A percentile compares a stretch with the other conserved stretches of the same genome.
phyloP scores from a whole-genome alignment of 257 asterid genomes.

The Cordia subcordata region DNA sequence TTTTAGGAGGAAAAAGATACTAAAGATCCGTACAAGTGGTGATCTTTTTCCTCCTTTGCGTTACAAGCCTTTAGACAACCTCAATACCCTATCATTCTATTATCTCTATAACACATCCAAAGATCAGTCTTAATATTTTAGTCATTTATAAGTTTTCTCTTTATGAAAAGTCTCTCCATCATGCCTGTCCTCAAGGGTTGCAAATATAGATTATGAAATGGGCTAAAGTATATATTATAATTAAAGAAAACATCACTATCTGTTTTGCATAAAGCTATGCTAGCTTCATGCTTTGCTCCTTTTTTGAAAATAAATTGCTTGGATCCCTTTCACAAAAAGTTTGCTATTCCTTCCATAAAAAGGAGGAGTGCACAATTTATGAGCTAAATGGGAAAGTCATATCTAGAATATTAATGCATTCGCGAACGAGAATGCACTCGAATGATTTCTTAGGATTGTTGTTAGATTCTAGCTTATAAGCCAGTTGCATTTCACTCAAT shows the following conservation, averaged over 20 bases:
- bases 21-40: conserved; percentile 23
- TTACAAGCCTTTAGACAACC: conserved; percentile 15
- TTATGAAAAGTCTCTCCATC: conserved; percentile 35
- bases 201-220: neutral
- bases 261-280: conserved; percentile 20
- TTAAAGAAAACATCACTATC: conserved; percentile 32
- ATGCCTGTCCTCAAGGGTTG: conserved; percentile 12
- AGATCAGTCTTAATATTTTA: conserved; percentile 10
- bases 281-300: too few species aligned
- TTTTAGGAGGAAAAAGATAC: conserved; percentile 6
- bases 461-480: too few species aligned
- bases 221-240: conserved; percentile 28
- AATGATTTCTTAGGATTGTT: too few species aligned
- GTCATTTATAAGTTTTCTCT: conserved; percentile 17
- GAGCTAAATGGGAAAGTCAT: conserved; percentile 18
- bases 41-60: conserved; percentile 10
- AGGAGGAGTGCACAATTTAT: conserved; percentile 1
- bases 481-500: too few species aligned
- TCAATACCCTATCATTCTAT: conserved; percentile 4
- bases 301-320: too few species aligned
- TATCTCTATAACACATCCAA: conserved; percentile 17
- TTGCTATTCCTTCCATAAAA: conserved; percentile 11
- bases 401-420: conserved; percentile 1
- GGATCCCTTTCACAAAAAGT: conserved; percentile 28
- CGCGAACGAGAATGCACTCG: too few species aligned